A percentile compares a stretch with the other conserved stretches of the same genome.
These are phyloP conservation scores for Paecilomyces variotii DNA, from an alignment of 2,329 filamentous ascomycete genomes.

Conservation along the genomic window DNA sequence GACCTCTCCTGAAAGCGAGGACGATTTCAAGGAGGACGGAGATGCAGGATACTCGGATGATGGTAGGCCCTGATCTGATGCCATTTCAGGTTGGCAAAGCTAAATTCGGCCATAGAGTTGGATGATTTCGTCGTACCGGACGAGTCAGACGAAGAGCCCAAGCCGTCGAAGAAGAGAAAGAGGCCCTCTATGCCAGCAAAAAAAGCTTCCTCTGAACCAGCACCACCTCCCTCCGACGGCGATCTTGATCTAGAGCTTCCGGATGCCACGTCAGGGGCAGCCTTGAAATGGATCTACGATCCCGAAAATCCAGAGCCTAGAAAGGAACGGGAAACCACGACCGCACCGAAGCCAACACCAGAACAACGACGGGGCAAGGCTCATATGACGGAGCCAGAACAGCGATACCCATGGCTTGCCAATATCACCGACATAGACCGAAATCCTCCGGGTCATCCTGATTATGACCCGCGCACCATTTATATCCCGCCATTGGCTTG, in stretches of 20 bases:
- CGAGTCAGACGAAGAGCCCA: constrained; percentile 65
- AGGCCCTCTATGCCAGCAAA: constrained; percentile 40
- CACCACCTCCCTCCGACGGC: constrained; percentile 47
- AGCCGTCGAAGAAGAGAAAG: constrained; percentile 64
- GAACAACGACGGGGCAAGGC: constrained; percentile 55
- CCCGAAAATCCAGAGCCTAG: constrained; percentile 49
- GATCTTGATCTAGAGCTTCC: constrained; percentile 49
- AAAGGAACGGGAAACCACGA: constrained; percentile 37
- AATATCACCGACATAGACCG: constrained; percentile 77
- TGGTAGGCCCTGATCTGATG: constrained; percentile 31
- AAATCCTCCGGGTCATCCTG: constrained; percentile 67
- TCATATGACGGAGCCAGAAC: constrained; percentile 71
- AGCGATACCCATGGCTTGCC: constrained; percentile 85
- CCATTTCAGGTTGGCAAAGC: neutral
- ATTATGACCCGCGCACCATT: constrained; percentile 87
- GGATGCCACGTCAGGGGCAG: constrained; percentile 57
- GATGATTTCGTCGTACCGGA: constrained; percentile 84
- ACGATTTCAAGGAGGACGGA: constrained; percentile 55
- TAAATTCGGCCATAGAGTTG: constrained; percentile 50
- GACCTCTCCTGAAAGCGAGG: constrained; percentile 60
- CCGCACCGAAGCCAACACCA: constrained; percentile 25
- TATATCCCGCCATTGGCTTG: constrained; percentile 77
- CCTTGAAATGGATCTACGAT: constrained; percentile 73
- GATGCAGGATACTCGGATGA: constrained; percentile 44
- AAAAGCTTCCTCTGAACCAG: constrained; percentile 30